These are phyloP conservation scores for Pezicula radicicola DNA, from an alignment of 2,329 filamentous ascomycete species.

Conservation along the genomic window DNA sequence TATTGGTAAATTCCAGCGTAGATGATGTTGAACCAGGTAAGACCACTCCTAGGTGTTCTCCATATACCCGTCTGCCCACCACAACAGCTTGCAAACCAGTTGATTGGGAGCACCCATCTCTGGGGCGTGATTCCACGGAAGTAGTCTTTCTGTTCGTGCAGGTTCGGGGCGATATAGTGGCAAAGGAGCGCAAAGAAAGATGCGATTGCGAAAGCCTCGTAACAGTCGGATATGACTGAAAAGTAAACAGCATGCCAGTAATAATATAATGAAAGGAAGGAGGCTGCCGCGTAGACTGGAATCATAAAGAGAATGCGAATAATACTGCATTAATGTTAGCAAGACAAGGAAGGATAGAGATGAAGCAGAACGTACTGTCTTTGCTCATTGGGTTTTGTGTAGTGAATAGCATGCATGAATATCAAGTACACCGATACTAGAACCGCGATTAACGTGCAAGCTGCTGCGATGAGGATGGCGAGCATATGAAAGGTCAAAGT, in stretches of 20 bases:
- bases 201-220: conserved; percentile 85
- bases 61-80: conserved; percentile 67
- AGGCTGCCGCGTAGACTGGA: conserved; percentile 73
- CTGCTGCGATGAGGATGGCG: conserved; percentile 48
- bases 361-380: conserved; percentile 41
- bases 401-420: conserved; percentile 56
- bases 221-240: conserved; percentile 77
- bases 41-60: conserved; percentile 72
- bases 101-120: conserved; percentile 74
- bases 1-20: conserved; percentile 86
- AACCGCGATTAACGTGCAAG: conserved; percentile 47
- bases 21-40: conserved; percentile 89
- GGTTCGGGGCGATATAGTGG: conserved; percentile 72
- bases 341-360: not conserved
- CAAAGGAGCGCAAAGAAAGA: conserved; percentile 84
- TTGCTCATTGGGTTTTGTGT: conserved; percentile 58
- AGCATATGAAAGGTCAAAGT: conserved; percentile 52
- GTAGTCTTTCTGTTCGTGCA: conserved; percentile 80
- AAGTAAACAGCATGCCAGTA: conserved; percentile 81
- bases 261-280: conserved; percentile 70
- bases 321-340: conserved; percentile 49
- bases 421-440: conserved; percentile 53
- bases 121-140: conserved; percentile 68
- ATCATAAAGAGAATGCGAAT: conserved; percentile 89
- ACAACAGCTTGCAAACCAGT: conserved; percentile 67